Evolutionary conservation across 345 rosid species (phyloP).

Genomic region (Salix dunnii): DNA sequence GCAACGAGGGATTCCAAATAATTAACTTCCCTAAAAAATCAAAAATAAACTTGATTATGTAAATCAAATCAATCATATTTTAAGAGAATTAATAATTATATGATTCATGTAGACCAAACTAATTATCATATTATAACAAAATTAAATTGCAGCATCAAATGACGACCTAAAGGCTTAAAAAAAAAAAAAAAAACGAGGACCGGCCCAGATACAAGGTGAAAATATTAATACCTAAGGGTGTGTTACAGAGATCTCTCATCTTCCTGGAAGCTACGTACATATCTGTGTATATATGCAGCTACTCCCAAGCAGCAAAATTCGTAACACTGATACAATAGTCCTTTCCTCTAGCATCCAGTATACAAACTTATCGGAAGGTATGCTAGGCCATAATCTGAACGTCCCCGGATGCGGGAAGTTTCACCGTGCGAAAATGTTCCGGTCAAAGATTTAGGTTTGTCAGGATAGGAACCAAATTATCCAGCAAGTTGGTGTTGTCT

Average conservation of each 20-base stretch:
- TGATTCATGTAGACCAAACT: background rate
- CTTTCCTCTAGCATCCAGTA: conserved; percentile 53
- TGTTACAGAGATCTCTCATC: background rate
- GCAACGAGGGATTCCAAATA: background rate
- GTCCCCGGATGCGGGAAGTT: conserved; percentile 64
- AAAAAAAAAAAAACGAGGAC: background rate
- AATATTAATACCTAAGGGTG: background rate
- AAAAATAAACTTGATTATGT: background rate
- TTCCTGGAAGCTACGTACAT: background rate
- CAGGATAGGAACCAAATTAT: conserved; percentile 40
- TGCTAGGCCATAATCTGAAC: conserved; percentile 63
- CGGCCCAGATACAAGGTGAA: background rate
- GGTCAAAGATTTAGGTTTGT: conserved; percentile 51
- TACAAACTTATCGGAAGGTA: conserved; percentile 57
- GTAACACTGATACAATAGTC: conserved; percentile 50
- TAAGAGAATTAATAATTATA: background rate
- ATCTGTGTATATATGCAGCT: background rate
- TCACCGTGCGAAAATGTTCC: conserved; percentile 53
- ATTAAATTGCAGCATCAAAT: background rate
- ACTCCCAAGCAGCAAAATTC: background rate
- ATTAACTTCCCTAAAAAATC: no score
- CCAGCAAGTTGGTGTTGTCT: conserved; percentile 48
- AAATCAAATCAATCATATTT: background rate
- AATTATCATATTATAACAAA: background rate
- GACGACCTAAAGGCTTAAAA: background rate